Percentiles rank a stretch among this genome's conserved stretches.
These are phyloP conservation scores for Schwanniomyces yamadae DNA, from an alignment of 805 yeast genomes.

Conservation along the genomic window DNA sequence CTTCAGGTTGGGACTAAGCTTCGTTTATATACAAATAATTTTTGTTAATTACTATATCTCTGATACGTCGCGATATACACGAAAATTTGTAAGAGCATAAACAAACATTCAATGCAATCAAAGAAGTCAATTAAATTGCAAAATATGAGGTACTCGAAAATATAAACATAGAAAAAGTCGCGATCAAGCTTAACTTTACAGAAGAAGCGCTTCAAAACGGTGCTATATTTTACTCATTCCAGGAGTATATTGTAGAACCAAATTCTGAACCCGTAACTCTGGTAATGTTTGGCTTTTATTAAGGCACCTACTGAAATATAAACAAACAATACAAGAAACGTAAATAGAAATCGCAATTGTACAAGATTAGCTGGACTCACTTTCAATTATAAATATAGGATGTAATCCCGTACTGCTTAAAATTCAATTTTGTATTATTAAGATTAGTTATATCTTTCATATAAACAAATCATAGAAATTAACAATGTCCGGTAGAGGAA, in stretches of 20 bases:
- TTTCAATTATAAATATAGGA: too few relatives aligned
- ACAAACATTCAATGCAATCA: neutral
- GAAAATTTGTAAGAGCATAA: neutral
- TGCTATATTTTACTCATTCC: conserved; percentile 1
- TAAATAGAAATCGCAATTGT: neutral
- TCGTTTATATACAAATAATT: conserved; percentile 1
- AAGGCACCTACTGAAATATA: neutral
- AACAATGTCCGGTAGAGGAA: conserved; percentile 97
- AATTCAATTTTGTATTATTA: neutral
- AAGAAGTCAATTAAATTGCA: neutral
- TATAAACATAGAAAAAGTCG: conserved; percentile 1
- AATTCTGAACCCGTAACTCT: neutral
- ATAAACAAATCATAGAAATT: conserved; percentile 13
- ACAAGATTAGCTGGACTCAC: neutral
- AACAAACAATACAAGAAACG: neutral
- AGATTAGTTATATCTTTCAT: neutral
- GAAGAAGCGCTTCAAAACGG: neutral
- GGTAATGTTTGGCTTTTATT: neutral
- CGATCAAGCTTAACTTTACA: neutral
- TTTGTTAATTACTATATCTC: too few relatives aligned
- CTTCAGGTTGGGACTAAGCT: neutral
- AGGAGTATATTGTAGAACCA: neutral
- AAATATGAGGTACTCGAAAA: neutral
- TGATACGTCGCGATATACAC: too few relatives aligned
- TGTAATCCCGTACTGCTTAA: neutral